Percentiles rank a stretch among this genome's conserved stretches.
Evolutionary conservation across 106 monocot species (phyloP).

Genomic region (Iris macrosiphon): DNA sequence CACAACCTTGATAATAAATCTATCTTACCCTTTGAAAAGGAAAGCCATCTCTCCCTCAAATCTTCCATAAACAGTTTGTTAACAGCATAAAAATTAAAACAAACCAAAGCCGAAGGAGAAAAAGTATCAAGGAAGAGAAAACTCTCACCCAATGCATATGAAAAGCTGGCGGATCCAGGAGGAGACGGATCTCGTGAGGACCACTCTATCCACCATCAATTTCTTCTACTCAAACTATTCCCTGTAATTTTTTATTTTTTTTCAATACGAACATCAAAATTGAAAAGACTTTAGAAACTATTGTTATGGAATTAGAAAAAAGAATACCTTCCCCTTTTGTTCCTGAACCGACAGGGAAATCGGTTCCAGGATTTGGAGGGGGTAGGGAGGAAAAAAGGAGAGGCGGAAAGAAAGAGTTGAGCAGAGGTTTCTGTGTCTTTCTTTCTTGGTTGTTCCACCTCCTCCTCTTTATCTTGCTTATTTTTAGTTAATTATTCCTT

Average conservation of each 20-base stretch:
- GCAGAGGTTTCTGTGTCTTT: too few relatives aligned
- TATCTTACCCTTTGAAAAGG: background rate
- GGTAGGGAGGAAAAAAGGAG: background rate
- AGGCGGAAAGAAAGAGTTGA: background rate
- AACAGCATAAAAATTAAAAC: background rate
- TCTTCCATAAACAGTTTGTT: background rate
- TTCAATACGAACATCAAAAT: too few relatives aligned
- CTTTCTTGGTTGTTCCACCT: too few relatives aligned
- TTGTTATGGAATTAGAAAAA: background rate
- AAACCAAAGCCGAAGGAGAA: background rate
- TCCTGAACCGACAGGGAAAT: background rate
- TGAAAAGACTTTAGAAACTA: background rate
- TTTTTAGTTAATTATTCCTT: too few relatives aligned
- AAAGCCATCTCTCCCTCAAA: background rate
- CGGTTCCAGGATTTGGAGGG: background rate
- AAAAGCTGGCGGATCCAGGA: slow-evolving; percentile 31
- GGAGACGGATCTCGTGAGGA: slow-evolving; percentile 16
- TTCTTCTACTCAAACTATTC: too few relatives aligned
- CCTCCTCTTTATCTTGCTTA: too few relatives aligned
- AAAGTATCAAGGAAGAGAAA: background rate
- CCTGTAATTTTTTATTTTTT: too few relatives aligned
- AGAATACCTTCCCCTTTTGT: background rate
- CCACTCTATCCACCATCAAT: slow-evolving; percentile 4
- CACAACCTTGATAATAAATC: background rate
- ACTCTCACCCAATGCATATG: slow-evolving; percentile 56